phyloP scores from a whole-genome alignment of 129 eudicot genomes.

The Centrapalus pauciflorus region DNA sequence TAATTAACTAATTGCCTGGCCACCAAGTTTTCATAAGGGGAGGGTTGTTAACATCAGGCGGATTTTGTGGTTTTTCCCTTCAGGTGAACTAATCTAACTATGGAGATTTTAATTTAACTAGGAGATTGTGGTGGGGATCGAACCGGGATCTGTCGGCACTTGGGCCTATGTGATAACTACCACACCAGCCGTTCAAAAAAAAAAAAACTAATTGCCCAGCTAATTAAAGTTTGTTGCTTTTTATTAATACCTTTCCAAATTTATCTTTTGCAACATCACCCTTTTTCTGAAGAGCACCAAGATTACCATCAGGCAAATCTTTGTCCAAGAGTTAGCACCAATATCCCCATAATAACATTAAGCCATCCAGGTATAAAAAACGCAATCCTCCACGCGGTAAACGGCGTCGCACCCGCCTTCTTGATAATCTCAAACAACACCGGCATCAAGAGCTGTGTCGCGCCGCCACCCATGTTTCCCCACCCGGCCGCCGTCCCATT shows the following conservation, averaged over 20 bases:
- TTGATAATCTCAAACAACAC: constrained; percentile 39
- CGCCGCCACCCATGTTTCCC: constrained; percentile 73
- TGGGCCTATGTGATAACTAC: no score
- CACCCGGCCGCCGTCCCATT: constrained; percentile 68
- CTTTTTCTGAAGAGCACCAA: constrained; percentile 37
- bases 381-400: constrained; percentile 63
- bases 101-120: no score
- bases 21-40: no score
- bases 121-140: no score
- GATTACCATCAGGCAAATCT: constrained; percentile 68
- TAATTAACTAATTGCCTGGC: no score
- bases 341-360: constrained; percentile 52
- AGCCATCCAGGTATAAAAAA: constrained; percentile 53
- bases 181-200: no score
- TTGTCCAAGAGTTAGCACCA: constrained; percentile 56
- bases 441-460: constrained; percentile 59
- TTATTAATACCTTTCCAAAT: constrained; percentile 38
- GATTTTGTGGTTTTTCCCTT: no score
- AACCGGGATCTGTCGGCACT: no score
- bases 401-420: constrained; percentile 42
- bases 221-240: background rate
- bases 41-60: no score
- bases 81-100: no score
- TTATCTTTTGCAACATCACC: constrained; percentile 49
- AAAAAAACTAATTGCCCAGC: no score